phyloP scores from a whole-genome alignment of 2,329 filamentous ascomycete species.

The Sporothrix globosa region DNA sequence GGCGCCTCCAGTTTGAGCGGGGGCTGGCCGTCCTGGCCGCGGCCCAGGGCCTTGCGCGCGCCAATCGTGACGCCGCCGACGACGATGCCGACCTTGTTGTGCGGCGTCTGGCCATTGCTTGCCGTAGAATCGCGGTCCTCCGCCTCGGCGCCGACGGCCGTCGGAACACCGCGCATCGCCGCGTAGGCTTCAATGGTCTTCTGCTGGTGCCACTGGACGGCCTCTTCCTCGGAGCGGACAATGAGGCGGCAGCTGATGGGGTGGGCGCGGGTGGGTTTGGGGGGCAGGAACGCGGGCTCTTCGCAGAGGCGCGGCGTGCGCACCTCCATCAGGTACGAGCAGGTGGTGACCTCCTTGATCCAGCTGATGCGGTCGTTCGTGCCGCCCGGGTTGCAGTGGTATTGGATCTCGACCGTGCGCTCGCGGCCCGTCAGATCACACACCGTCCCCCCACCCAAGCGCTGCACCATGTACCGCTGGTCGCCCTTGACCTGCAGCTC shows the following conservation, averaged over 20 bases:
- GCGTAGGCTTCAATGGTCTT: slow-evolving; percentile 48
- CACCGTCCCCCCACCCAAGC: slow-evolving; percentile 74
- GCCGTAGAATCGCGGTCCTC: slow-evolving; percentile 29
- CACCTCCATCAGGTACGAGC: slow-evolving; percentile 89
- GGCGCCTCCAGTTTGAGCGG: slow-evolving; percentile 52
- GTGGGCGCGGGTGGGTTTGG: slow-evolving; percentile 75
- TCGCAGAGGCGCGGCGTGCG: slow-evolving; percentile 86
- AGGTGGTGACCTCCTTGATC: slow-evolving; percentile 92
- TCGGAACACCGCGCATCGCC: slow-evolving; percentile 42
- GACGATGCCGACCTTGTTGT: slow-evolving; percentile 41
- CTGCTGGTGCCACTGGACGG: slow-evolving; percentile 47
- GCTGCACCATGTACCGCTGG: slow-evolving; percentile 83
- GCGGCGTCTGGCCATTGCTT: background rate
- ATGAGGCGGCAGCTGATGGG: slow-evolving; percentile 76
- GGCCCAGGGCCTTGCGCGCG: slow-evolving; percentile 53
- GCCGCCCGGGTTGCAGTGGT: slow-evolving; percentile 75
- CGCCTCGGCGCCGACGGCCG: slow-evolving; percentile 29
- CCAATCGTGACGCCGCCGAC: slow-evolving; percentile 61
- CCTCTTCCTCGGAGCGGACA: slow-evolving; percentile 55
- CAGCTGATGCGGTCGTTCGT: slow-evolving; percentile 77
- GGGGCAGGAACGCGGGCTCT: slow-evolving; percentile 83
- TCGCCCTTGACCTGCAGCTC: slow-evolving; percentile 81
- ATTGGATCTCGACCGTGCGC: slow-evolving; percentile 82
- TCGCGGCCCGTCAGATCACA: slow-evolving; percentile 85
- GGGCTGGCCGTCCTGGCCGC: slow-evolving; percentile 53